phyloP scores from a whole-genome alignment of 352 stramenopile species.

The Phytophthora podocarpi region DNA sequence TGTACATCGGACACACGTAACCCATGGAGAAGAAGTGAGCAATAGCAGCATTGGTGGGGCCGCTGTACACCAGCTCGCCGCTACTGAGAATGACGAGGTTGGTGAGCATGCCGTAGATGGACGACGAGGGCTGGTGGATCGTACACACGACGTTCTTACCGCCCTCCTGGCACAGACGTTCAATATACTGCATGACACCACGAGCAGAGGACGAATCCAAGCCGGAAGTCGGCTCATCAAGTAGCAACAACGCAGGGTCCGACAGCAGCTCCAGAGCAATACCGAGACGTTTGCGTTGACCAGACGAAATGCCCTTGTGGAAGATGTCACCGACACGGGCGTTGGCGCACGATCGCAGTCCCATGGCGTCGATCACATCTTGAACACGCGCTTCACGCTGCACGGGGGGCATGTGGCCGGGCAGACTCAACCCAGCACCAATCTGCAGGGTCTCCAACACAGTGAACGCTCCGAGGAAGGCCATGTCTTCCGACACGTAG shows the following conservation, averaged over 20 bases:
- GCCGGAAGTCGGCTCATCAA: constrained; percentile 95
- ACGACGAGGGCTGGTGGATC: constrained; percentile 88
- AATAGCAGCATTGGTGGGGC: constrained; percentile 64
- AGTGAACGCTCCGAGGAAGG: constrained; percentile 72
- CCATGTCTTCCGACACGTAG: constrained; percentile 76
- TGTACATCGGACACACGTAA: constrained; percentile 74
- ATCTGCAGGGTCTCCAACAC: constrained; percentile 81
- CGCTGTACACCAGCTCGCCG: constrained; percentile 92
- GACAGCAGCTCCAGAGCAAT: constrained; percentile 95
- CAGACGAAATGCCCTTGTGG: constrained; percentile 85
- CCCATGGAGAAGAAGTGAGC: constrained; percentile 64
- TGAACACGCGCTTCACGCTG: constrained; percentile 66
- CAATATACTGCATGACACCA: constrained; percentile 87
- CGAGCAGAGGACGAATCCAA: constrained; percentile 91
- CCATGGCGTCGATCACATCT: constrained; percentile 77
- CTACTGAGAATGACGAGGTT: constrained; percentile 71
- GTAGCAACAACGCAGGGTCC: constrained; percentile 94
- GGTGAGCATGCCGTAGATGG: constrained; percentile 72
- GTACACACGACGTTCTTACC: constrained; percentile 83
- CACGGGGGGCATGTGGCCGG: constrained; percentile 48
- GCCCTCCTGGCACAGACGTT: constrained; percentile 55
- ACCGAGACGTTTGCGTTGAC: constrained; percentile 92
- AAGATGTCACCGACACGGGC: constrained; percentile 88
- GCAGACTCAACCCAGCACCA: constrained; percentile 59
- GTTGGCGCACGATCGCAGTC: constrained; percentile 56